phyloP scores from a whole-genome alignment of 371 early-diverging fungal species.

The Hamiltosporidium tvaerminnensis region DNA sequence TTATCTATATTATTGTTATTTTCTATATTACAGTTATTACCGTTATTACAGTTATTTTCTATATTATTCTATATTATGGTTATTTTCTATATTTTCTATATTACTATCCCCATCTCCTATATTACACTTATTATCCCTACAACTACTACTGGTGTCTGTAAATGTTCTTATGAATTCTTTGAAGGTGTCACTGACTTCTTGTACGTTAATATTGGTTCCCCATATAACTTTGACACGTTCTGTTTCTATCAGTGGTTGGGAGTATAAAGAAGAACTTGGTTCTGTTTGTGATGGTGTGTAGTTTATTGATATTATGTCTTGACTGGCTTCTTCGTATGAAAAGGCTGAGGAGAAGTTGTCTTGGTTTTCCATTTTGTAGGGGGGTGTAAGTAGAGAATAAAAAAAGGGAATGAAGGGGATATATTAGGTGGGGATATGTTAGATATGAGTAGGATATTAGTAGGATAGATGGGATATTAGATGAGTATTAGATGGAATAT shows the following conservation, averaged over 20 bases:
- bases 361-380: no score
- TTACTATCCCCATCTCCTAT: neutral
- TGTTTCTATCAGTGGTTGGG: conserved; percentile 32
- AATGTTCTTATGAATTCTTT: conserved; percentile 68
- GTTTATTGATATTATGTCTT: no score
- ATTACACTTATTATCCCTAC: neutral
- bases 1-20: conserved; percentile 65
- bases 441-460: no score
- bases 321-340: no score
- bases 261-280: conserved; percentile 30
- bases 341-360: no score
- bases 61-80: conserved; percentile 31
- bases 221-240: conserved; percentile 60
- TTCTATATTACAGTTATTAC: conserved; percentile 64
- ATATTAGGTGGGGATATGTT: no score
- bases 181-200: conserved; percentile 70
- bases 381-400: no score
- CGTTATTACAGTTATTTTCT: conserved; percentile 22
- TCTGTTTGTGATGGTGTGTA: conserved; percentile 28
- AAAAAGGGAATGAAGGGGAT: no score
- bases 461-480: no score
- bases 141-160: conserved; percentile 14
- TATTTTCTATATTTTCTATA: conserved; percentile 17
- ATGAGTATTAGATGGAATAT: no score
- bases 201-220: conserved; percentile 89